Base-by-base conservation (phyloP, 768 basidiomycete species). In the Amanita molliuscula region DNA sequence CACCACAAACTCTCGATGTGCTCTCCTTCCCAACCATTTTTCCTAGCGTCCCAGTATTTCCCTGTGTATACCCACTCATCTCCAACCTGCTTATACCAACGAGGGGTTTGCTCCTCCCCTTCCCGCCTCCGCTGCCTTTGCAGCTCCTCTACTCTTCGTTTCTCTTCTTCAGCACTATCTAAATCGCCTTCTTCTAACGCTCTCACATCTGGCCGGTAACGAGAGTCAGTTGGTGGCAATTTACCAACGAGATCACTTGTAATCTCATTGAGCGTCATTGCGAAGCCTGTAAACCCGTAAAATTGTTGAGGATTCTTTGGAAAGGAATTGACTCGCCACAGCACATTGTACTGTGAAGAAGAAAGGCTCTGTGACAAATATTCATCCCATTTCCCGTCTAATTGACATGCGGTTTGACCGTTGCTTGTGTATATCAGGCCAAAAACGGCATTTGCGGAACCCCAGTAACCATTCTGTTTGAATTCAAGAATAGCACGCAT, bases 351-450 rank as follows among this genome's bases (percentile, higher is more conserved):
- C 61, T 83, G 78, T 2, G 78, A 81, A 15, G 76, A 68, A 61
- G 83, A 84, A 23, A 84, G 68, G 42, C 76, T 76, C 55, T 79
- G 81, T n/a, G 78, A 76, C 52, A 93, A 65, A 56, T 81, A 79
- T 51, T 91, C 85, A 59, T 93, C 86, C 91, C 90, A 94, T 63
- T 85, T 90, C 42, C 90, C 90, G 63, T 91, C 88, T n/a, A 93
- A 66, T 34, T 75, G 74, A 31, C 82, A 74, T 15, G 76, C 65
- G 9, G 74, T 66, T 6, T 78, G 65, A 20, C 82, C 84, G 29
- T 71, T 67, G 15, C 72, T 55, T 21, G 76, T 76, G 50, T 77
- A 62, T 23, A 90, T 71, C 4, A 69, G 61, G 4, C 86, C 89
- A 18, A 75, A 67, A 44, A 93, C 80, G 36, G 81, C 72, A 55